Evolutionary conservation across 2,329 filamentous ascomycete species (phyloP).

Genomic region (Cytospora chrysosperma): DNA sequence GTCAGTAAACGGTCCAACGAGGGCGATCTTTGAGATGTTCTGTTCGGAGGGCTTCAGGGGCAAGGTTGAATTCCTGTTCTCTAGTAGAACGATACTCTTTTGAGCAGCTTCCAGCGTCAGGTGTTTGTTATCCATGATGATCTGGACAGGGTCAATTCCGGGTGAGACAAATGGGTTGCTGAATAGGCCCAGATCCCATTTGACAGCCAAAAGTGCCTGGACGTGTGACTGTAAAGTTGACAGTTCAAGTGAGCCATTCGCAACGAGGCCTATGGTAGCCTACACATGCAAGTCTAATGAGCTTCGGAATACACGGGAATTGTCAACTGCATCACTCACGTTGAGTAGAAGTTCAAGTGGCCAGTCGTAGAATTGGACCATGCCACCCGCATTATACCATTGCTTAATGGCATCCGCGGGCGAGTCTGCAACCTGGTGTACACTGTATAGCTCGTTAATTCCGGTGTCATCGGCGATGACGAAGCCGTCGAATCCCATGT

Average conservation of each 20-base stretch:
- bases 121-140: conserved; percentile 37
- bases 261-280: conserved; percentile 34
- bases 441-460: conserved; percentile 34
- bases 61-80: conserved; percentile 41
- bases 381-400: conserved; percentile 45
- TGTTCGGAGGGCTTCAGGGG: conserved; percentile 34
- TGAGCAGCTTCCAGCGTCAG: conserved; percentile 43
- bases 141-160: conserved; percentile 34
- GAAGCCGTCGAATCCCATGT: conserved; percentile 43
- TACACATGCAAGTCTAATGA: background rate
- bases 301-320: background rate
- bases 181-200: conserved; percentile 45
- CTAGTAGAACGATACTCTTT: conserved; percentile 42
- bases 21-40: conserved; percentile 36
- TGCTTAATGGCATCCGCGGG: conserved; percentile 41
- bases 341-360: conserved; percentile 40
- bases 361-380: conserved; percentile 47
- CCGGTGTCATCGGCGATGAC: conserved; percentile 43
- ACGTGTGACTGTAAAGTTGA: conserved; percentile 39
- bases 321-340: conserved; percentile 20
- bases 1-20: conserved; percentile 43
- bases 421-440: conserved; percentile 39
- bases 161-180: conserved; percentile 38
- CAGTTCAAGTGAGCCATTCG: conserved; percentile 37
- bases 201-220: conserved; percentile 38